Base-by-base conservation (phyloP, 2,329 filamentous ascomycete genomes). In the Tolypocladium paradoxum region DNA sequence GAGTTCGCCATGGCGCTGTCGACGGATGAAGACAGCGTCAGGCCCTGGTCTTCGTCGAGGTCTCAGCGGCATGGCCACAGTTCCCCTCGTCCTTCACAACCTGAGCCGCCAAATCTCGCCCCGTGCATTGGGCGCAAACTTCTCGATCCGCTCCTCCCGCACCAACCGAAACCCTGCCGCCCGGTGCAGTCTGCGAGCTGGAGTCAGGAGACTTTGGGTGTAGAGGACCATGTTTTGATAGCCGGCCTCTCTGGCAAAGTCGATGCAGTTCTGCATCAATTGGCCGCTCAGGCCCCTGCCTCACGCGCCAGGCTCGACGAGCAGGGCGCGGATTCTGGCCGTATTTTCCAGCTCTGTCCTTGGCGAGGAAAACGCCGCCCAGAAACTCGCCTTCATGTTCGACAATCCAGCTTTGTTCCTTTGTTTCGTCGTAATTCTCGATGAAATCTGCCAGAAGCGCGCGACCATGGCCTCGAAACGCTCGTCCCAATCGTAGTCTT, bases 321-420 rank as follows among this genome's bases (percentile, higher is more conserved):
- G 27, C 6, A 65, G 58, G 2, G 61, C 55, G 2, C 64, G 58
- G 9, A 65, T 49, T n/a, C 58, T 58, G 12, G 62, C 63, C 12
- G 51, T 53, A 7, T 57, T 11, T 12, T 52, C 33, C 16, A 29
- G n/a, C 33, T 56, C 29, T 47, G 27, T 62, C 58, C 8, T 55
- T 57, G 38, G 60, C 49, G 1, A 66, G 49, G n/a, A 62, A 56
- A 22, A 66, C 53, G 49, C 58, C 62, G 6, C 64, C 63, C 1
- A 60, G 46, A 36, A 66, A 66, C 5, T 56, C 27, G 4, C 50
- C 58, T 5, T 56, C 55, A 4, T 49, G 53, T 47, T 66, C 63
- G 0, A 61, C 62, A 12, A 65, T 63, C 63, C 63, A 66, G 53
- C 60, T 61, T 2, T 57, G 60, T n/a, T 65, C 63, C n/a, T 14